Evolutionary conservation across 2,329 filamentous ascomycete genomes (phyloP).

Genomic region (Colletotrichum sojae): DNA sequence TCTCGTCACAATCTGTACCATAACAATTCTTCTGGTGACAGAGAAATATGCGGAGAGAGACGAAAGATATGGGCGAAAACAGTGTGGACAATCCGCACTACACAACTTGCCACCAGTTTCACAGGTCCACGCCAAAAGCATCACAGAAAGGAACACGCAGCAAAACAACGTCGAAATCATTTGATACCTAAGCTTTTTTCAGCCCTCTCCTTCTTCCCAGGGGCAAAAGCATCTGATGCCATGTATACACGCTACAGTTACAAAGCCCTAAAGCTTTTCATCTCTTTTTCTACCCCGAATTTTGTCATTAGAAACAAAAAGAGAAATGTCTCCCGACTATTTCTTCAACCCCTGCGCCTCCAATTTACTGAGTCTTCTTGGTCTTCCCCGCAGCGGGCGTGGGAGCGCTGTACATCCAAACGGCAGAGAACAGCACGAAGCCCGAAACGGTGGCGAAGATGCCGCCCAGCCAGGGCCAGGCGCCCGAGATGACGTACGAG

Average conservation of each 20-base stretch:
- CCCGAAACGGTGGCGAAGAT: constrained; percentile 87
- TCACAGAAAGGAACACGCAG: too few relatives aligned
- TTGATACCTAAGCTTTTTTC: constrained; percentile 32
- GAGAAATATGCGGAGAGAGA: too few relatives aligned
- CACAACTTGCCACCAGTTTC: too few relatives aligned
- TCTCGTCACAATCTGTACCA: too few relatives aligned
- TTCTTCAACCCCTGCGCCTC: not conserved
- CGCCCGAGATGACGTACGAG: constrained; percentile 89
- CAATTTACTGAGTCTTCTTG: constrained; percentile 65
- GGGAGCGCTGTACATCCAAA: constrained; percentile 85
- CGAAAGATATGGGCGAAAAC: too few relatives aligned
- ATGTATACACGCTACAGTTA: constrained; percentile 40
- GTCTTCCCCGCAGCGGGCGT: constrained; percentile 48
- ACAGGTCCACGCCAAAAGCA: too few relatives aligned
- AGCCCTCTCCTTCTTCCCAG: not conserved
- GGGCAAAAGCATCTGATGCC: constrained; percentile 21
- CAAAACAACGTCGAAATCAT: constrained; percentile 34
- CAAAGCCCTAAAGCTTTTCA: constrained; percentile 16
- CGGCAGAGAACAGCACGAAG: constrained; percentile 85
- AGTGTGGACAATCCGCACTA: too few relatives aligned
- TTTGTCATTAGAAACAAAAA: not conserved
- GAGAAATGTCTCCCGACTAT: too few relatives aligned
- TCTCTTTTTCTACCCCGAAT: not conserved
- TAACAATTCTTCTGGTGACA: too few relatives aligned
- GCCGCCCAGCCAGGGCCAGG: constrained; percentile 95